Percentiles rank a stretch among this genome's conserved stretches.
Conservation (phyloP, 495 filamentous ascomycete species). For the Tuber calosporum region DNA sequence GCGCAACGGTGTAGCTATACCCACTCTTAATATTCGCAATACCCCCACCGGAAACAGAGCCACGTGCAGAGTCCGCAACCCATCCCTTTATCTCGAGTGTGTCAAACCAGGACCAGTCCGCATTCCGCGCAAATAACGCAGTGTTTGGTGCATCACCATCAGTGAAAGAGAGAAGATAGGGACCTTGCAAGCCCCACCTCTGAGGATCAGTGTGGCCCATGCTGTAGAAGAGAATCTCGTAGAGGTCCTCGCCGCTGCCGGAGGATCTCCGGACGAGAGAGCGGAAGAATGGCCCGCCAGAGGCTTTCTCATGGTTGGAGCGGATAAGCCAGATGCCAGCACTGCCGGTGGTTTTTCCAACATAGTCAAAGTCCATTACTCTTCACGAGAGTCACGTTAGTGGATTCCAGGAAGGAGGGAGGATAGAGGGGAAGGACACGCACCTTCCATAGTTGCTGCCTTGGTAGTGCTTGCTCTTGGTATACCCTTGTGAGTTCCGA, state of each 20-base stretch:
- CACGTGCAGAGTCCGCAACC: slow-evolving; percentile 39
- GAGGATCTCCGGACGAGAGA: slow-evolving; percentile 31
- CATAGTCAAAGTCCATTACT: slow-evolving; percentile 29
- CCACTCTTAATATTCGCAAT: slow-evolving; percentile 28
- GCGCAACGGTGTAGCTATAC: slow-evolving; percentile 39
- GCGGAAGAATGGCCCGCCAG: slow-evolving; percentile 47
- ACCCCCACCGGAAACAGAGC: slow-evolving; percentile 39
- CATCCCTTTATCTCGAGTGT: slow-evolving; percentile 39
- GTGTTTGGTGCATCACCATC: slow-evolving; percentile 39
- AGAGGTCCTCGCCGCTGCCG: slow-evolving; percentile 22
- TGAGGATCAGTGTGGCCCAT: slow-evolving; percentile 47
- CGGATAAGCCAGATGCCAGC: slow-evolving; percentile 27
- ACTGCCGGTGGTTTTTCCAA: slow-evolving; percentile 25
- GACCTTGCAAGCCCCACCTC: slow-evolving; percentile 42
- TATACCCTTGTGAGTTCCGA: slow-evolving; percentile 17
- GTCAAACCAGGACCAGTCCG: slow-evolving; percentile 43
- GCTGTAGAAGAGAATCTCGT: slow-evolving; percentile 44
- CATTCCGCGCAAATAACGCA: slow-evolving; percentile 28
- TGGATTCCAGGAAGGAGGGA: not conserved
- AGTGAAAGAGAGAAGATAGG: slow-evolving; percentile 42
- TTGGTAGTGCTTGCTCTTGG: slow-evolving; percentile 29
- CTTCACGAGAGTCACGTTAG: slow-evolving; percentile 1
- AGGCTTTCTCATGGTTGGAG: slow-evolving; percentile 45
- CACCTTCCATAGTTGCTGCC: slow-evolving; percentile 29
- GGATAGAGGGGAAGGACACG: not conserved